phyloP scores from a whole-genome alignment of 2,329 filamentous ascomycete genomes.

The Phaeosphaeria sp. region DNA sequence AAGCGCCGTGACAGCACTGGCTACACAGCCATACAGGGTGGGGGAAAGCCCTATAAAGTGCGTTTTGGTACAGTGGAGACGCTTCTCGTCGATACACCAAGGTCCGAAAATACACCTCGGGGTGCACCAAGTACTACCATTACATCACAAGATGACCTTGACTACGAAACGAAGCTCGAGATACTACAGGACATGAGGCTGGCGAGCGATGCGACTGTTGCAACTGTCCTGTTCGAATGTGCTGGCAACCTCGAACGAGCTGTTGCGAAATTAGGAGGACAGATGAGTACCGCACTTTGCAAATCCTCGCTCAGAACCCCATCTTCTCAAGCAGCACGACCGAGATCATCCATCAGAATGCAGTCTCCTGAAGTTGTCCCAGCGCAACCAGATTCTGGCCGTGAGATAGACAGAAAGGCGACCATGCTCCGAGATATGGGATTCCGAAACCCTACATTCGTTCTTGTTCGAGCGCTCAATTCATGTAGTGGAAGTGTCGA shows the following conservation, averaged over 20 bases:
- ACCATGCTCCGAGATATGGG: neutral
- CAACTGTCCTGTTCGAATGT: neutral
- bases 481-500: neutral
- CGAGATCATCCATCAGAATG: neutral
- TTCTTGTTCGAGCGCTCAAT: neutral
- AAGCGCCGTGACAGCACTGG: neutral
- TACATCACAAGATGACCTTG: neutral
- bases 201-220: neutral
- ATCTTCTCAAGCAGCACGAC: neutral
- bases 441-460: neutral
- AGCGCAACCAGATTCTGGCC: neutral
- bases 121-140: neutral
- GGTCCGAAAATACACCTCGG: neutral
- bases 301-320: neutral
- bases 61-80: neutral
- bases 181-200: neutral
- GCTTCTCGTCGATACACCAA: neutral
- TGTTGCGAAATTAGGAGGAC: neutral
- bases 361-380: neutral
- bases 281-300: neutral
- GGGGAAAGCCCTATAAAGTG: neutral
- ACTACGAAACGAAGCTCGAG: neutral
- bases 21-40: neutral
- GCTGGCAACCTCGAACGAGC: neutral
- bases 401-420: neutral